phyloP scores from a whole-genome alignment of 177 flowering plant genomes.

The Vitis hybrid region DNA sequence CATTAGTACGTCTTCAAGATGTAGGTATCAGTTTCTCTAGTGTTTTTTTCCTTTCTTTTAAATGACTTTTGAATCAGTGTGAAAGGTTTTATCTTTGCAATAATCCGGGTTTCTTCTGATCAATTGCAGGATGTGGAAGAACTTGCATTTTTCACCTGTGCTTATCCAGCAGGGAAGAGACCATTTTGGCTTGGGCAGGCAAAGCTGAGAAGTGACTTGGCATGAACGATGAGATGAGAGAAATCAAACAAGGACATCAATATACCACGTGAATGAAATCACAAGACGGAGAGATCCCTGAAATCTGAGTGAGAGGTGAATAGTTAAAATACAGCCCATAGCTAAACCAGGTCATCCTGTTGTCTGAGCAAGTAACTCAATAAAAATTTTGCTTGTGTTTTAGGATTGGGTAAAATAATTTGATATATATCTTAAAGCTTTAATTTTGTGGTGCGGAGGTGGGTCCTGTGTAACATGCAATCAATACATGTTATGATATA shows the following conservation, averaged over 20 bases:
- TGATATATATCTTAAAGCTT: not conserved
- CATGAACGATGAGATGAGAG: not conserved
- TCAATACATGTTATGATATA: not conserved
- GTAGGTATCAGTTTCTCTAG: not conserved
- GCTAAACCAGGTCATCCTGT: too few species aligned
- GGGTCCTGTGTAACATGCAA: not conserved
- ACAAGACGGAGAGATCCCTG: not conserved
- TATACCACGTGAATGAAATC: not conserved
- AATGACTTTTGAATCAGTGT: too few species aligned
- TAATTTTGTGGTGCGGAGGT: not conserved
- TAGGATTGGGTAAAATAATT: not conserved
- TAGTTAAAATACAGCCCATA: too few species aligned
- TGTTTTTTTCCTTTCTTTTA: not conserved
- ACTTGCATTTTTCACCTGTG: not conserved
- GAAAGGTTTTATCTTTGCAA: not conserved
- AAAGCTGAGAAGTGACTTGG: constrained; percentile 1
- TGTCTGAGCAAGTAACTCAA: too few species aligned
- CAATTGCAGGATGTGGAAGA: not conserved
- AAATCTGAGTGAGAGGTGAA: not conserved
- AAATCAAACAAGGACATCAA: not conserved
- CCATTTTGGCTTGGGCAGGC: not conserved
- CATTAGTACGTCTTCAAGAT: constrained; percentile 1
- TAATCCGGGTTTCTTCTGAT: not conserved
- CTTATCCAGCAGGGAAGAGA: not conserved
- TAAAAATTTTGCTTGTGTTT: not conserved